Evolutionary conservation across 768 basidiomycete species (phyloP), one percentile per base, ranked within the genome.

Genomic region (Podaxis sp.): DNA sequence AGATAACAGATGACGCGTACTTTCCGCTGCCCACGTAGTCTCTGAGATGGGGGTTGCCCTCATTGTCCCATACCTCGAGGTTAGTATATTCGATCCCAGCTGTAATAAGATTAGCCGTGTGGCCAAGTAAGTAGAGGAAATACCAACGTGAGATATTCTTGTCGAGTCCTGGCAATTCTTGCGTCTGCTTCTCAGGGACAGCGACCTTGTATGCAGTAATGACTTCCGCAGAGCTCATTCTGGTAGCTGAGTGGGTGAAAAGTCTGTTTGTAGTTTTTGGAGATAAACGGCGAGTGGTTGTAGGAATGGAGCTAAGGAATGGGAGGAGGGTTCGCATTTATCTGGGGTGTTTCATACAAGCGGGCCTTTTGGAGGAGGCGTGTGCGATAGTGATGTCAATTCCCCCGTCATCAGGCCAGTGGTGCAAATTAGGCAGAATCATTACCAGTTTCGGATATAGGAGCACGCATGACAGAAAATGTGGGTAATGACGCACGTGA

Each of bases 11-110:
- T 14, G 5, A 61, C 23, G 44, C 68, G 32, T 36, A 74, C 76
- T 82, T 86, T 44, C 77, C 80, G 23, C 70, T 73, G 3, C 83
- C 83, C 42, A 71, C 69, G 70, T 87, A 87, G 67, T 83, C 79
- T 53, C 74, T 69, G 51, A 83, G 72, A 64, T 71, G 77, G 4
- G 82, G 81, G 65, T 81, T 78, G 3, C 84, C 79, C 3, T 79
- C 65, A 48, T 82, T 71, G 64, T 84, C 78, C 85, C 81, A 79
- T 61, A 69, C 64, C 62, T 83, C 82, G 32, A 76, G 67, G 51
- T 72, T 75, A 5, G 74, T 73, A 59, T 79, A 72, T 54, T 74
- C 78, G 46, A 76, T 65, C n/a, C 71, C 70, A 44, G 74, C 68
- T 73, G 51, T 9, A 5, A 55, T 48, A 21, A 18, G 35, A 13